Evolutionary conservation across 202 grass and related monocot species (phyloP).

Genomic region (Digitaria exilis): DNA sequence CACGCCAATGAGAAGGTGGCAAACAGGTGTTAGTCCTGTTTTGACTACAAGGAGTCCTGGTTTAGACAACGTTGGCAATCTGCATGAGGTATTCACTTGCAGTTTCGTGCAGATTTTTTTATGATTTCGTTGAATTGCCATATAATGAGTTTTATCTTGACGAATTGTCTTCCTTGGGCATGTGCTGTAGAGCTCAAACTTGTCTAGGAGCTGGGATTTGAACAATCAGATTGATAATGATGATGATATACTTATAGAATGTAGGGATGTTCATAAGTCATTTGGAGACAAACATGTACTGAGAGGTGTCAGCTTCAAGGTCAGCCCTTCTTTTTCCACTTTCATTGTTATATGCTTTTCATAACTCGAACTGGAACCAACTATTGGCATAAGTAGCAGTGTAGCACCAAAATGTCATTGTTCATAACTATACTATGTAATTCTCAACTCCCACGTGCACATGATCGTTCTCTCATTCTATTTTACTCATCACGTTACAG

Average conservation of each 20-base stretch:
- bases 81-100: conserved; percentile 43
- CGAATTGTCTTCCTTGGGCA: not conserved
- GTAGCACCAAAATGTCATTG: conserved; percentile 1
- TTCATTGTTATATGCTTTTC: not conserved
- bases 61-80: conserved; percentile 51
- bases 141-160: conserved; percentile 16
- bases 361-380: not conserved
- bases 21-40: conserved; percentile 11
- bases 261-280: conserved; percentile 91
- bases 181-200: conserved; percentile 55
- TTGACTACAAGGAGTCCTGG: conserved; percentile 41
- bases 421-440: not conserved
- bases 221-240: conserved; percentile 42
- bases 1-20: conserved; percentile 12
- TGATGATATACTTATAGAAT: conserved; percentile 81
- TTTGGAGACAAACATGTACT: conserved; percentile 91
- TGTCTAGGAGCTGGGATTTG: conserved; percentile 51
- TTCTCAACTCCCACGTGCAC: not conserved
- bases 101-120: not conserved
- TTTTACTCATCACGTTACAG: not conserved
- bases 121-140: conserved; percentile 8
- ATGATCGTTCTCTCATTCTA: not conserved
- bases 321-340: conserved; percentile 34
- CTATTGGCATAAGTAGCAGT: not conserved
- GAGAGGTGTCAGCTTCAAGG: conserved; percentile 91